Evolutionary conservation across 306 rosid species (phyloP).

Genomic region (Cucurbita moschata): DNA sequence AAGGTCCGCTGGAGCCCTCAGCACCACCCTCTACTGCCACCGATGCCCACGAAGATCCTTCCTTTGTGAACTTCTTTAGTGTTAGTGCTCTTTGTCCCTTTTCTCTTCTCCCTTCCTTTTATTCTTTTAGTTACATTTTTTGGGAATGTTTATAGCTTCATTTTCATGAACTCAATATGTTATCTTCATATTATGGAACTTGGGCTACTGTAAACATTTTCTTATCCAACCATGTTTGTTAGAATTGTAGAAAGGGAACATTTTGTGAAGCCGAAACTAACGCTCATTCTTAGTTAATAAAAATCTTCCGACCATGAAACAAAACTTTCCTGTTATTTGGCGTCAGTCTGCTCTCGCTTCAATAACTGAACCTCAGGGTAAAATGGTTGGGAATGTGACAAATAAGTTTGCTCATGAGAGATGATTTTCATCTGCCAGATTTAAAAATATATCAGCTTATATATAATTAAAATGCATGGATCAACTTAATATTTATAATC

Average conservation of each 20-base stretch:
- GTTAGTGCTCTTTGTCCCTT: conserved; percentile 22
- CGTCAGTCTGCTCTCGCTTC: neutral
- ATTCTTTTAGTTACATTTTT: neutral
- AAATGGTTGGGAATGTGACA: neutral
- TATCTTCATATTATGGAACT: neutral
- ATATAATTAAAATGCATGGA: neutral
- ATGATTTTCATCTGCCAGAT: conserved; percentile 2
- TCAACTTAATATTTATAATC: neutral
- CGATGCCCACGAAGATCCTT: conserved; percentile 45
- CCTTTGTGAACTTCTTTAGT: conserved; percentile 38
- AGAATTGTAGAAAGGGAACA: neutral
- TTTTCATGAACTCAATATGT: neutral
- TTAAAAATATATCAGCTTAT: neutral
- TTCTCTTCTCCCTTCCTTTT: neutral
- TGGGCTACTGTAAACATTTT: neutral
- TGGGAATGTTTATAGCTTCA: neutral
- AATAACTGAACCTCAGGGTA: neutral
- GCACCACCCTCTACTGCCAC: conserved; percentile 29
- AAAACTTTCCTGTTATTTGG: neutral
- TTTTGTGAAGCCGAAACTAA: neutral
- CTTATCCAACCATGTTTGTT: neutral
- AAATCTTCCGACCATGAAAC: neutral
- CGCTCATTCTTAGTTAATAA: neutral
- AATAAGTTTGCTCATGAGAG: neutral
- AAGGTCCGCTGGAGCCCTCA: conserved; percentile 48